Percentiles rank a stretch among this genome's conserved stretches.
Conservation (phyloP, 2,329 filamentous ascomycete species). For the Dothistroma pini region DNA sequence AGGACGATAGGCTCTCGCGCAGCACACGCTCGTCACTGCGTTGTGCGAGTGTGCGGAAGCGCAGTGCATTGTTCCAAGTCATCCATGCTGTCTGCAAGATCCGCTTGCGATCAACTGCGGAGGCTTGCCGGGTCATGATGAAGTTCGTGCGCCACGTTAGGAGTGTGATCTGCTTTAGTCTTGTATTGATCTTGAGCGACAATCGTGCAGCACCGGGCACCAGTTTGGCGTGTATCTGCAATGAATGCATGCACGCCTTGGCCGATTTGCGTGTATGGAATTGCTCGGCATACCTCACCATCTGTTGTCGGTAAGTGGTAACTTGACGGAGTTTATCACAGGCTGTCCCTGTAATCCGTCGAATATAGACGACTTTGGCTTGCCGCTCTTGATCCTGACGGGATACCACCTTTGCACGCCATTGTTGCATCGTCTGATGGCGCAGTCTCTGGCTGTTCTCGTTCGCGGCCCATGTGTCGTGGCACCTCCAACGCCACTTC, state of each 20-base stretch:
- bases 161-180: slow-evolving; percentile 47
- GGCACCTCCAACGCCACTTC: slow-evolving; percentile 25
- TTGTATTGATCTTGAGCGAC: slow-evolving; percentile 43
- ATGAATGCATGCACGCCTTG: slow-evolving; percentile 27
- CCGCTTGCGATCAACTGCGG: slow-evolving; percentile 49
- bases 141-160: slow-evolving; percentile 48
- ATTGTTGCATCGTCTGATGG: slow-evolving; percentile 14
- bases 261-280: slow-evolving; percentile 6
- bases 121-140: slow-evolving; percentile 41
- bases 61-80: slow-evolving; percentile 59
- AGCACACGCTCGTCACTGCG: slow-evolving; percentile 56
- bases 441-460: slow-evolving; percentile 33
- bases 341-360: not conserved
- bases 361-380: slow-evolving; percentile 9
- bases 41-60: slow-evolving; percentile 50
- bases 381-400: slow-evolving; percentile 9
- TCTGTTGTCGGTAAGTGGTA: not conserved
- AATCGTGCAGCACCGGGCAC: slow-evolving; percentile 42
- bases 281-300: not conserved
- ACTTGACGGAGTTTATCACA: not conserved
- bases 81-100: slow-evolving; percentile 57
- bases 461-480: slow-evolving; percentile 29
- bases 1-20: slow-evolving; percentile 57
- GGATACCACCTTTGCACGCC: slow-evolving; percentile 8
- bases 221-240: slow-evolving; percentile 42